Base-by-base conservation (phyloP, 768 basidiomycete species). In the Leucosporidium yakuticum region DNA sequence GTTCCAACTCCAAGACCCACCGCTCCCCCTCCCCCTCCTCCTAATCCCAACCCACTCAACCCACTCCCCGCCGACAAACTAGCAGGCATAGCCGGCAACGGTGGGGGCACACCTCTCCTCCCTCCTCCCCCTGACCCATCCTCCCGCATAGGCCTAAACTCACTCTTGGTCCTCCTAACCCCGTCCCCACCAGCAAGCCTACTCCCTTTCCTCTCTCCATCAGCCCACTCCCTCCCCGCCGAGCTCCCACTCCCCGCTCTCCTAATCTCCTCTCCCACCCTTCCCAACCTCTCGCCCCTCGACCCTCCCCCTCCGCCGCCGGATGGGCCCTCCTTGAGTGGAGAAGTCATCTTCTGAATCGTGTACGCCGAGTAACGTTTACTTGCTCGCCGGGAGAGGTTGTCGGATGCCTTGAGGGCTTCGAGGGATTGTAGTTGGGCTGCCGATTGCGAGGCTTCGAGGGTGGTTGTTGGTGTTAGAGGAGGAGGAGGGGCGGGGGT, bases 331-430 rank as follows among this genome's bases (percentile, higher is more conserved):
- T n/a, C 60, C 51, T 19, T 21, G 15, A 7, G 49, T 4, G 23
- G 48, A 20, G 87, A 86, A 4, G 91, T 87, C 88, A 98, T 94
- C 80, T 94, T 94, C 57, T 88, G 87, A 74, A 97, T 89, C 71
- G 93, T 90, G 77, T 95, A 98, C 2, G 87, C 87, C 53, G 93
- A 96, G 80, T 93, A 98, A 0, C 96, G 89, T 77, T 97, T 97
- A 27, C 90, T 93, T 23, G 95, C 95, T 56, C 95, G 84, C 27
- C 95, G 85, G 74, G 93, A 91, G 49, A 98, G 83, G 1, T 86
- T 84, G 73, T 94, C 92, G 60, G 85, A 87, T 74, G 88, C 86
- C 79, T 94, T 88, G 56, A 99, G 82, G 12, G 92, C 92, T 11
- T 90, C 91, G 15, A 98, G 83, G 8, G 90, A 88, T 75, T 85